Base-by-base conservation (phyloP, 2,329 filamentous ascomycete genomes). In the Colletotrichum echinochloae region DNA sequence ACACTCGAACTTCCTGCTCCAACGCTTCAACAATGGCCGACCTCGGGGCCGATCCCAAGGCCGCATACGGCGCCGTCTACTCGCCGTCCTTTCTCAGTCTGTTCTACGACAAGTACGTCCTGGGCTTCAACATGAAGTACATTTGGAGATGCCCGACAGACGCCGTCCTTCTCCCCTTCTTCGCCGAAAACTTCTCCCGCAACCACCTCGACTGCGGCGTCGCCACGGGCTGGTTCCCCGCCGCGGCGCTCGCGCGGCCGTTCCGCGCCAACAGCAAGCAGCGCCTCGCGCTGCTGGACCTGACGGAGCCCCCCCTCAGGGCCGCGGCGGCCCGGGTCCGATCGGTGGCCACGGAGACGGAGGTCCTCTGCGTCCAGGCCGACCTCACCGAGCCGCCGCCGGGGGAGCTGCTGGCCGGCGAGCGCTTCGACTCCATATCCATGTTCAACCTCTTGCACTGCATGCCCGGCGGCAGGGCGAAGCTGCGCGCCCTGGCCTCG, bases 401-500 rank as follows among this genome's bases (percentile, higher is more conserved):
- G 0, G 60, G 72, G 30, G 71, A 66, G 5, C 66, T 80, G 28
- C 65, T 71, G 35, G 72, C n/a, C n/a, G n/a, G 73, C 48, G 73
- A 70, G 2, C 74, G 73, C 55, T 86, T 82, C 72, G 80, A 83
- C 72, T 82, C 82, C 1, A 81, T 86, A 60, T 81, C 80, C 18
- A 77, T 83, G 74, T 83, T 82, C 73, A 84, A 82, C 71, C 70
- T 84, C 5, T 75, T 84, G 20, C 83, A 84, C 73, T 84, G 83
- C 73, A 71, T 84, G 12, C 82, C 82, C 0, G 78, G 77, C 0
- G 76, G 77, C 1, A 56, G 66, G 5, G 67, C 70, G 6, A 82
- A 83, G 71, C 65, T 77, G 16, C 55, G 41, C 14, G 75, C 81
- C 2, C 77, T 84, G 26, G 64, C 52, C 8, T 74, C 75, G 6